Percentiles rank a stretch among this genome's conserved stretches.
Evolutionary conservation across 805 yeast genomes (phyloP).

Genomic region (Diddensiella transvaalensis): DNA sequence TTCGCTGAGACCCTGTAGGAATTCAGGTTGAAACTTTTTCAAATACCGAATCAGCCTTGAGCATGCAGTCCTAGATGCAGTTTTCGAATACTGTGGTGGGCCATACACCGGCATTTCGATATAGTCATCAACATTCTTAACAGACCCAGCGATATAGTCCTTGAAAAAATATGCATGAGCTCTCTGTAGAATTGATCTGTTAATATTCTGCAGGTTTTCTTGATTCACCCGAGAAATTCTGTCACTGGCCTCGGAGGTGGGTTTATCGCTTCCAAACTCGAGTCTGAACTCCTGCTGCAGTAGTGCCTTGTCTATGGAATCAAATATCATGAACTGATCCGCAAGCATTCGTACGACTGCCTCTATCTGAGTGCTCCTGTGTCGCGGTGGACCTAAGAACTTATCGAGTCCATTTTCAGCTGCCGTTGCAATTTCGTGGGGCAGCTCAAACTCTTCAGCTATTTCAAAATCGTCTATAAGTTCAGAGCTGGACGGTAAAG

Average conservation of each 20-base stretch:
- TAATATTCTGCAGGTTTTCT: conserved; percentile 4
- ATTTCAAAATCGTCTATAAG: background rate
- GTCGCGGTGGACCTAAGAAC: conserved; percentile 26
- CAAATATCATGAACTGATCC: conserved; percentile 30
- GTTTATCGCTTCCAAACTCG: conserved; percentile 14
- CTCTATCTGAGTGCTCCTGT: conserved; percentile 28
- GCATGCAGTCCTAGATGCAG: conserved; percentile 5
- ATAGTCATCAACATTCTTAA: conserved; percentile 6
- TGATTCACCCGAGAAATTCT: conserved; percentile 3
- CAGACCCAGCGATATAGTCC: conserved; percentile 3
- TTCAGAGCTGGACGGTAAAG: background rate
- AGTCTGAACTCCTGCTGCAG: conserved; percentile 16
- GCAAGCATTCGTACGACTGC: conserved; percentile 32
- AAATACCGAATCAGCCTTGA: conserved; percentile 10
- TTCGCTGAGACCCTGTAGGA: conserved; percentile 21
- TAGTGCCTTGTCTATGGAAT: conserved; percentile 27
- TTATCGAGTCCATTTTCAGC: conserved; percentile 16
- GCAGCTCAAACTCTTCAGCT: background rate
- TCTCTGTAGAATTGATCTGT: conserved; percentile 1
- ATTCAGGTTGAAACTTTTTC: conserved; percentile 11
- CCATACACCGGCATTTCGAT: conserved; percentile 6
- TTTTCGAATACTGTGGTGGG: conserved; percentile 3
- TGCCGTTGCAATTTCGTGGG: background rate
- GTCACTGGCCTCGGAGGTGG: background rate
- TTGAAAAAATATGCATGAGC: conserved; percentile 11